phyloP scores from a whole-genome alignment of 2,329 filamentous ascomycete genomes.

The Incumbomyces delicatus region DNA sequence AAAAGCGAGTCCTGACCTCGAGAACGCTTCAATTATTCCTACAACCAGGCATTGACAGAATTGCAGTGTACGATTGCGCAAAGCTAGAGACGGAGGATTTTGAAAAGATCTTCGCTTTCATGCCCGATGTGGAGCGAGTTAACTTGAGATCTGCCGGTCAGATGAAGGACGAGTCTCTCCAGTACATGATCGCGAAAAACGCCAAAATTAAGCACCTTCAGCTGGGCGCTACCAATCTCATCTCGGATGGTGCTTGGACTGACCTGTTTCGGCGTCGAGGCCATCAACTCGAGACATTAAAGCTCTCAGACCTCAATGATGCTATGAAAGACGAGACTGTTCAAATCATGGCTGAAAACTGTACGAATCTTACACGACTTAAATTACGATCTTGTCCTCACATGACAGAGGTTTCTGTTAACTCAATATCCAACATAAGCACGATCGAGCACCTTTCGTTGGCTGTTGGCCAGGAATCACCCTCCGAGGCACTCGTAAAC shows the following conservation, averaged over 20 bases:
- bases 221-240: constrained; percentile 73
- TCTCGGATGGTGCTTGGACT: constrained; percentile 67
- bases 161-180: constrained; percentile 74
- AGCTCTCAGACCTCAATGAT: constrained; percentile 74
- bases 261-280: constrained; percentile 60
- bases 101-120: constrained; percentile 66
- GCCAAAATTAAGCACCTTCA: constrained; percentile 62
- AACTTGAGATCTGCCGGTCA: constrained; percentile 80
- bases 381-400: constrained; percentile 76
- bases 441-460: constrained; percentile 67
- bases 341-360: constrained; percentile 50
- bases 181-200: constrained; percentile 67
- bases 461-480: constrained; percentile 50
- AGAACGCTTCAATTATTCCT: constrained; percentile 38
- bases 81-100: constrained; percentile 68
- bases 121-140: constrained; percentile 58
- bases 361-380: constrained; percentile 60
- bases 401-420: constrained; percentile 56
- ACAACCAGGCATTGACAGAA: constrained; percentile 43
- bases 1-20: constrained; percentile 48
- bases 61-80: constrained; percentile 53
- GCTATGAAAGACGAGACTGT: constrained; percentile 67
- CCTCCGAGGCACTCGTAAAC: constrained; percentile 48
- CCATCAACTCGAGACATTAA: constrained; percentile 53
- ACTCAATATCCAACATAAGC: constrained; percentile 51